A percentile compares a stretch with the other conserved stretches of the same genome.
Conservation (phyloP, 192 early-diverging fungal species). For the Coemansia asiatica region DNA sequence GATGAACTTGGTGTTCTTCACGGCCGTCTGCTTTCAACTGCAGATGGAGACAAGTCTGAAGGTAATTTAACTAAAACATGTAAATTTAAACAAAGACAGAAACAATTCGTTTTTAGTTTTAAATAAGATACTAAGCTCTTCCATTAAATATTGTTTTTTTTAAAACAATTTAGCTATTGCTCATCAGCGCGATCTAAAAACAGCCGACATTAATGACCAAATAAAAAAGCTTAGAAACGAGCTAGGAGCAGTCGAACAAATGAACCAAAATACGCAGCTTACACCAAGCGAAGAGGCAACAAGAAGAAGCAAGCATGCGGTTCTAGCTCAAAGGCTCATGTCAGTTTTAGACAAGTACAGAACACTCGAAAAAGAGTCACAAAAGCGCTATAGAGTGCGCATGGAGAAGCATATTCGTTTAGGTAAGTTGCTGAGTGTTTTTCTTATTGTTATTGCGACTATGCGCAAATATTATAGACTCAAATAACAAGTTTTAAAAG, state of each 20-base stretch:
- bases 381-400: constrained; percentile 41
- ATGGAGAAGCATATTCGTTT: constrained; percentile 55
- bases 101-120: too few relatives aligned
- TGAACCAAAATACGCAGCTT: constrained; percentile 35
- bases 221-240: constrained; percentile 41
- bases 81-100: too few relatives aligned
- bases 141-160: too few relatives aligned
- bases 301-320: constrained; percentile 37
- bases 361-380: constrained; percentile 43
- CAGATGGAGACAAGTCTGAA: constrained; percentile 50
- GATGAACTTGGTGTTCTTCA: constrained; percentile 42
- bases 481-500: not conserved
- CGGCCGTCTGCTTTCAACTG: constrained; percentile 36
- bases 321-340: constrained; percentile 46
- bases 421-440: constrained; percentile 48
- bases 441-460: not conserved
- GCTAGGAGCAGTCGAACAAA: constrained; percentile 42
- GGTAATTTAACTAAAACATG: constrained; percentile 15
- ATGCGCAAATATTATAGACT: not conserved
- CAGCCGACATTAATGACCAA: constrained; percentile 38
- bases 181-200: constrained; percentile 43
- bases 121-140: too few relatives aligned
- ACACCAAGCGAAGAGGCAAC: constrained; percentile 46
- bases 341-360: constrained; percentile 47
- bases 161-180: constrained; percentile 31